Conservation (phyloP, 1,284 basidiomycete genomes). For the Hymenochaete sp. region DNA sequence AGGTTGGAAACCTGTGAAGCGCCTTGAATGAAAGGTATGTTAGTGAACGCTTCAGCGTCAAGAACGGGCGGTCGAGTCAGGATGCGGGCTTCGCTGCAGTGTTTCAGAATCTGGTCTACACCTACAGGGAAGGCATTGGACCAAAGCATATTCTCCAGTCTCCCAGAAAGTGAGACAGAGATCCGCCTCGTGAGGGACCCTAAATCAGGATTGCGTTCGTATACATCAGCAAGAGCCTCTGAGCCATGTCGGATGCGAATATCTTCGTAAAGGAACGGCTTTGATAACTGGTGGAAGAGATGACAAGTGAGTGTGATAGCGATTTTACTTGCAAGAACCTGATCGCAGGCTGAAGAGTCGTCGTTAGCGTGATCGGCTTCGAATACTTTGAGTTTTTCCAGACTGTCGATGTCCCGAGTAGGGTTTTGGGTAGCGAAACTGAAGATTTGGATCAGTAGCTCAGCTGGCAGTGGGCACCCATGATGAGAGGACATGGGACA, state of each 20-base stretch:
- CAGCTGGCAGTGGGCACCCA: slow-evolving; percentile 7
- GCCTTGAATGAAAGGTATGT: not conserved
- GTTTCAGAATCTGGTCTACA: slow-evolving; percentile 1
- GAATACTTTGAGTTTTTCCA: slow-evolving; percentile 2
- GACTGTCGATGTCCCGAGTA: slow-evolving; percentile 1
- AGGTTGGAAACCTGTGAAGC: not conserved
- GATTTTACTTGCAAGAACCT: slow-evolving; percentile 2
- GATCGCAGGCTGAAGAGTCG: not conserved
- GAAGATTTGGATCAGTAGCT: slow-evolving; percentile 8
- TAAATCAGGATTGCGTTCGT: not conserved
- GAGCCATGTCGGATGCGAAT: slow-evolving; percentile 5
- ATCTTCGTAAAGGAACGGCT: slow-evolving; percentile 7
- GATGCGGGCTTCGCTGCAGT: slow-evolving; percentile 3
- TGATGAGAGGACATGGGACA: no score
- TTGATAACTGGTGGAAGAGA: not conserved
- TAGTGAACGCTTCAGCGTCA: no score
- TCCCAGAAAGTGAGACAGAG: not conserved
- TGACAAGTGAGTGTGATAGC: slow-evolving; percentile 3
- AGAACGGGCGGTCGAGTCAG: not conserved
- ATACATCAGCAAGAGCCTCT: not conserved
- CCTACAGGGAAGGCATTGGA: slow-evolving; percentile 5
- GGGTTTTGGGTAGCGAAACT: slow-evolving; percentile 4
- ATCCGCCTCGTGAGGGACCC: slow-evolving; percentile 5
- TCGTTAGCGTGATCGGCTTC: not conserved
- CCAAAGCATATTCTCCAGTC: not conserved